Conservation (phyloP, 805 yeast genomes). For the Citeromyces nyonsensis region DNA sequence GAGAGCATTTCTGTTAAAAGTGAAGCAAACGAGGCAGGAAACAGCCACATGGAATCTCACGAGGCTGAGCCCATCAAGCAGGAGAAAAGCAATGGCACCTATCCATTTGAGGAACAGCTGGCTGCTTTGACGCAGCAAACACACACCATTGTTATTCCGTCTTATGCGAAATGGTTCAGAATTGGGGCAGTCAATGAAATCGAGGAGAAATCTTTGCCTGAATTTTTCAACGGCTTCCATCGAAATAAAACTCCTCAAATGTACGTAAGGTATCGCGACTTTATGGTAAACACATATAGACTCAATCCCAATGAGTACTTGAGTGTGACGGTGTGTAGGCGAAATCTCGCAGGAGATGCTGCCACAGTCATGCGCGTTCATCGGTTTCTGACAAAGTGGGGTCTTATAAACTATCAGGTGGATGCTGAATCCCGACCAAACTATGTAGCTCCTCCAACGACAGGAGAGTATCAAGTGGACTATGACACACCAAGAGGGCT, state of each 20-base stretch:
- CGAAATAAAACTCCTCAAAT: slow-evolving; percentile 71
- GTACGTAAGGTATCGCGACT: slow-evolving; percentile 72
- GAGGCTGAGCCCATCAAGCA: too few relatives aligned
- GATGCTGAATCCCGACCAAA: slow-evolving; percentile 63
- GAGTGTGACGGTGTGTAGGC: slow-evolving; percentile 80
- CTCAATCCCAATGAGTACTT: slow-evolving; percentile 81
- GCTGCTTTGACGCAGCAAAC: slow-evolving; percentile 32
- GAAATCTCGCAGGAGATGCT: slow-evolving; percentile 85
- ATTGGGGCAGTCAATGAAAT: slow-evolving; percentile 58
- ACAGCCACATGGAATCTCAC: too few relatives aligned
- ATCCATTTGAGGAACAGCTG: slow-evolving; percentile 3
- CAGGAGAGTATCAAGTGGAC: slow-evolving; percentile 63
- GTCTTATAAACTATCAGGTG: slow-evolving; percentile 84
- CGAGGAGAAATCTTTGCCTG: slow-evolving; percentile 77
- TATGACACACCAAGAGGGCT: slow-evolving; percentile 86
- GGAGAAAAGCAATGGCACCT: too few relatives aligned
- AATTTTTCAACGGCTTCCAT: slow-evolving; percentile 50
- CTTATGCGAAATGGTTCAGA: slow-evolving; percentile 79
- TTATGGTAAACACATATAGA: slow-evolving; percentile 78
- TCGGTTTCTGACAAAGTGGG: slow-evolving; percentile 80
- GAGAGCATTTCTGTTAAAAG: too few relatives aligned
- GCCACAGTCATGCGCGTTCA: slow-evolving; percentile 79
- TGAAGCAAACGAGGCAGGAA: too few relatives aligned
- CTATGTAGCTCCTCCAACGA: slow-evolving; percentile 54
- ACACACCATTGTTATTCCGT: slow-evolving; percentile 74